A percentile compares a stretch with the other conserved stretches of the same genome.
These are phyloP conservation scores for Phytomonas sp. DNA, from an alignment of 208 protist genomes.

Conservation along the genomic window DNA sequence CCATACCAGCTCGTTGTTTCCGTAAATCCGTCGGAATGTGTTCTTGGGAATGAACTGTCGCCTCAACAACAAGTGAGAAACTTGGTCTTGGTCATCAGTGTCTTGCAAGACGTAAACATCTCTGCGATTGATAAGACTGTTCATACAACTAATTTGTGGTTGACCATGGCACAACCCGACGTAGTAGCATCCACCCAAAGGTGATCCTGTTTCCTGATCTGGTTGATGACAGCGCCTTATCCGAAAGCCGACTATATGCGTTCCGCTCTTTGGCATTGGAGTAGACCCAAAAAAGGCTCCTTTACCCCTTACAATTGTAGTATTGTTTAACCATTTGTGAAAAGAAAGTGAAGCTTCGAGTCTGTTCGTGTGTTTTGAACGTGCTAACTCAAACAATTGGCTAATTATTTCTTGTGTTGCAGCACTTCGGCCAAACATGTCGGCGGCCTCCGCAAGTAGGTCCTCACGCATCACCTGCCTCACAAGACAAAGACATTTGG, in stretches of 20 bases:
- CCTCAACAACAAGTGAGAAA: slow-evolving; percentile 57
- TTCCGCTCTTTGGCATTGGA: slow-evolving; percentile 57
- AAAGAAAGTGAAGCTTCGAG: slow-evolving; percentile 22
- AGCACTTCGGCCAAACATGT: slow-evolving; percentile 23
- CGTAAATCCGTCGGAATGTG: slow-evolving; percentile 67
- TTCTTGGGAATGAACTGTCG: slow-evolving; percentile 69
- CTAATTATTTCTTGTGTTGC: slow-evolving; percentile 44
- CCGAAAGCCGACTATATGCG: slow-evolving; percentile 74
- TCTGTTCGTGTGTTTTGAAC: slow-evolving; percentile 26
- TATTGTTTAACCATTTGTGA: slow-evolving; percentile 49
- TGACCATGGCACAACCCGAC: slow-evolving; percentile 71
- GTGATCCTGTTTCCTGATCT: slow-evolving; percentile 48
- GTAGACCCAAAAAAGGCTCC: slow-evolving; percentile 61
- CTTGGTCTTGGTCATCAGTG: slow-evolving; percentile 83
- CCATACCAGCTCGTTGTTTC: slow-evolving; percentile 82
- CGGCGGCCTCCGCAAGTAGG: slow-evolving; percentile 37
- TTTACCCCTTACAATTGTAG: slow-evolving; percentile 52
- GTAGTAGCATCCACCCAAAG: slow-evolving; percentile 87
- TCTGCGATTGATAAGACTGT: slow-evolving; percentile 50
- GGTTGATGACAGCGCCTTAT: slow-evolving; percentile 57
- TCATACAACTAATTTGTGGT: slow-evolving; percentile 54
- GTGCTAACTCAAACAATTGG: slow-evolving; percentile 53
- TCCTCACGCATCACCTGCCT: slow-evolving; percentile 44
- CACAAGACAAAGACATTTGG: slow-evolving; percentile 46
- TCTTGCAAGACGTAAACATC: slow-evolving; percentile 87